These are phyloP conservation scores for Cadophora malorum DNA, from an alignment of 2,329 filamentous ascomycete species.

Conservation along the genomic window DNA sequence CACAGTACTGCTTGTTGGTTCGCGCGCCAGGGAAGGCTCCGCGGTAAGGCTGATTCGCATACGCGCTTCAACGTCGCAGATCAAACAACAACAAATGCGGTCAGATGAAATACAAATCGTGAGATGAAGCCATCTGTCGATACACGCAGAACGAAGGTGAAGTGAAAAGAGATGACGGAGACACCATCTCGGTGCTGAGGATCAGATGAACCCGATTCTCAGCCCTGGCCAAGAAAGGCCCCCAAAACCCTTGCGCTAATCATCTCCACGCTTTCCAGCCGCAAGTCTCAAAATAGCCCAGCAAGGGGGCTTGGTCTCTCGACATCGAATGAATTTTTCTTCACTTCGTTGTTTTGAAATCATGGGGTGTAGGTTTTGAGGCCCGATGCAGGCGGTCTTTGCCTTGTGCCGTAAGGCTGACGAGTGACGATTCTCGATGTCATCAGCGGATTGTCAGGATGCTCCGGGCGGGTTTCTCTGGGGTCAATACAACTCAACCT, in stretches of 20 bases:
- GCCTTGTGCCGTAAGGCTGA: neutral
- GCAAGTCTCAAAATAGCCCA: conserved; percentile 29
- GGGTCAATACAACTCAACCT: neutral
- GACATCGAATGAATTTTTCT: conserved; percentile 12
- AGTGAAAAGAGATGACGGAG: neutral
- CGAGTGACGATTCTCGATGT: neutral
- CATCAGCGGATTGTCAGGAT: neutral
- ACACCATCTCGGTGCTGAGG: conserved; percentile 9
- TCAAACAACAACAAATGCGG: conserved; percentile 1
- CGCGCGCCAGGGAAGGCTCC: conserved; percentile 10
- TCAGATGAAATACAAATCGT: conserved; percentile 3
- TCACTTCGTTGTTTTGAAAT: conserved; percentile 3
- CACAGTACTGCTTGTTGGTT: conserved; percentile 12
- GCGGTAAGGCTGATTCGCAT: conserved; percentile 19
- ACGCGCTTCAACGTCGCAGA: conserved; percentile 8
- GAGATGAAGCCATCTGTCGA: neutral
- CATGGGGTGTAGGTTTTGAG: conserved; percentile 6
- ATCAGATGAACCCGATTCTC: conserved; percentile 13
- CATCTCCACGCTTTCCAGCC: conserved; percentile 1
- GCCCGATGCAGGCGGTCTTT: conserved; percentile 10
- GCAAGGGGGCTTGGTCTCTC: neutral
- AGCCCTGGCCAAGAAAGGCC: conserved; percentile 15
- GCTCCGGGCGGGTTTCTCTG: neutral
- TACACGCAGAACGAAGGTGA: neutral
- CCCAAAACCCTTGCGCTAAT: conserved; percentile 13